Evolutionary conservation across 129 eudicot genomes (phyloP).

Genomic region (Logfia minima): DNA sequence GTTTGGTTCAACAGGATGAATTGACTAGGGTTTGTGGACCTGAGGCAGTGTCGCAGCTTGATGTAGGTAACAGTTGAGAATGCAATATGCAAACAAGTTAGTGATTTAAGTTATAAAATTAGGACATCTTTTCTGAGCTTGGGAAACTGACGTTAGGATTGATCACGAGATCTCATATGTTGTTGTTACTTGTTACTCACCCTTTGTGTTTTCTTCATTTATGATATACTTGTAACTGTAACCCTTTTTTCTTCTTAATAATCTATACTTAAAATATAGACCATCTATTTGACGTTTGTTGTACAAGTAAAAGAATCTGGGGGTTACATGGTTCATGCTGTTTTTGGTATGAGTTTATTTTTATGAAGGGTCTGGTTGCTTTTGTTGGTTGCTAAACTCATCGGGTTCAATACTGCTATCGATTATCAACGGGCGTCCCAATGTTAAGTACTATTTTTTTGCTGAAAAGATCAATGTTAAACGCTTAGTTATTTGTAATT

Average conservation of each 20-base stretch:
- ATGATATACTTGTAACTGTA: constrained; percentile 13
- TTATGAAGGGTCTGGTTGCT: background rate
- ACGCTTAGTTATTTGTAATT: background rate
- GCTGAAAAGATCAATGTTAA: background rate
- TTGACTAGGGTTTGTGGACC: constrained; percentile 63
- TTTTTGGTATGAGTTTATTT: background rate
- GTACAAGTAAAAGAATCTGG: constrained; percentile 14
- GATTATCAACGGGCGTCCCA: no score
- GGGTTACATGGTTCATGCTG: background rate
- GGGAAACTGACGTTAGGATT: constrained; percentile 19
- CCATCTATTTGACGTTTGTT: constrained; percentile 1
- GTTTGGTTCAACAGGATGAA: constrained; percentile 54
- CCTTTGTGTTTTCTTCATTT: background rate
- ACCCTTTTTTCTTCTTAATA: background rate
- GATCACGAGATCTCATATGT: constrained; percentile 15
- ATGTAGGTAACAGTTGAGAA: constrained; percentile 58
- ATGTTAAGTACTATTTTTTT: no score
- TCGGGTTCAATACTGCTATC: no score
- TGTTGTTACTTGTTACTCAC: constrained; percentile 17
- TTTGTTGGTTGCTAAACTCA: background rate
- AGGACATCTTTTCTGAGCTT: constrained; percentile 9
- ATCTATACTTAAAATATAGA: constrained; percentile 10
- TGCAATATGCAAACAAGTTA: constrained; percentile 7
- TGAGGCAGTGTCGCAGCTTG: constrained; percentile 55
- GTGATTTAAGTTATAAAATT: constrained; percentile 7